A percentile compares a stretch with the other conserved stretches of the same genome.
phyloP scores from a whole-genome alignment of 305 asterid species.

The Fraxinus sp. region DNA sequence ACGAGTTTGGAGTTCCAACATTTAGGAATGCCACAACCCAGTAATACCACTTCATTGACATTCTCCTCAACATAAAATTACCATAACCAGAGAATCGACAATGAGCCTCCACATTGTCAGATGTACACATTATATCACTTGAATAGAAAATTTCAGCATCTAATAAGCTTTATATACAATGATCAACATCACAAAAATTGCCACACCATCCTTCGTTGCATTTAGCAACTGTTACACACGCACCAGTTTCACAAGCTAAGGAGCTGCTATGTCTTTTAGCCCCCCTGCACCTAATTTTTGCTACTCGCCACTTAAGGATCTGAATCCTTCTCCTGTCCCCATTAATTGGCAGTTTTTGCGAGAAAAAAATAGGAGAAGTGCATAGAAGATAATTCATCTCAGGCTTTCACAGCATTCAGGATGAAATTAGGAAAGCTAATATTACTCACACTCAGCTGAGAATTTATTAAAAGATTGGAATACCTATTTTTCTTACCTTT shows the following conservation, averaged over 20 bases:
- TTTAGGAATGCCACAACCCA: not conserved
- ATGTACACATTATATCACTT: not conserved
- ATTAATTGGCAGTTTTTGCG: not conserved
- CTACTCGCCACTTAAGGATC: not conserved
- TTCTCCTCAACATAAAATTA: not conserved
- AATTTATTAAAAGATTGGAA: not conserved
- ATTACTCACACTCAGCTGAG: not conserved
- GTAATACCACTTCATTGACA: not conserved
- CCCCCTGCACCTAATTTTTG: not conserved
- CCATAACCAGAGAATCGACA: not conserved
- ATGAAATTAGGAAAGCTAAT: no score
- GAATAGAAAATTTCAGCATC: not conserved
- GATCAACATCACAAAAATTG: not conserved
- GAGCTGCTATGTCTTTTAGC: conserved; percentile 1
- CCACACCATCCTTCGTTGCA: not conserved
- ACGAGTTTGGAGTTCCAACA: not conserved
- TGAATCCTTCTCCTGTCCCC: not conserved
- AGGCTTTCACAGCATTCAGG: no score
- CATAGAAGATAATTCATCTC: no score
- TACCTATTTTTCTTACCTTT: not conserved
- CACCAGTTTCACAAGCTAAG: not conserved
- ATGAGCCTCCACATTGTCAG: not conserved
- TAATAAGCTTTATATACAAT: not conserved
- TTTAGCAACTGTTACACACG: not conserved
- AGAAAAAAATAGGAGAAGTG: no score